Conservation (phyloP, 306 rosid species). For the Lotus japonicus region DNA sequence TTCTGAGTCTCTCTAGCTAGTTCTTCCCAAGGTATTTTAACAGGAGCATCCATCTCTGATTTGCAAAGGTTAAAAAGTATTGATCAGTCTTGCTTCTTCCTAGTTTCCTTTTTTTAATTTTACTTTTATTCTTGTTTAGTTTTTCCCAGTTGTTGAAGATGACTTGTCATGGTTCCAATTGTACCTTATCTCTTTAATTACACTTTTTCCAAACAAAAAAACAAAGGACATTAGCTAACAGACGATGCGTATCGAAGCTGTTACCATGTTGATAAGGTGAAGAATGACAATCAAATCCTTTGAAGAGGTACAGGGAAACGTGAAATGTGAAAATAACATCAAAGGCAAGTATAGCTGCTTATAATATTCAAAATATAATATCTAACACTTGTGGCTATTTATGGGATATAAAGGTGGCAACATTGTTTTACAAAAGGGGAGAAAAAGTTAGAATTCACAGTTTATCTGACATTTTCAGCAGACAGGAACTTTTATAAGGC, state of each 20-base stretch:
- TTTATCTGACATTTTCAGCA: not conserved
- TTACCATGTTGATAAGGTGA: not conserved
- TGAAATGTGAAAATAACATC: not conserved
- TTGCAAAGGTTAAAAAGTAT: constrained; percentile 1
- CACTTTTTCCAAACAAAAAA: not conserved
- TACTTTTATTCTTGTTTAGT: not conserved
- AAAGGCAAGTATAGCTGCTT: not conserved
- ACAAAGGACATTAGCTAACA: not conserved
- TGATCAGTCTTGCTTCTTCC: not conserved
- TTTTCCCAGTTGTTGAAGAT: not conserved
- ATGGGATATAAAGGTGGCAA: not conserved
- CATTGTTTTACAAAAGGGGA: too few species aligned
- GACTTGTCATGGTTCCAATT: not conserved
- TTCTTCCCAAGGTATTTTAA: not conserved
- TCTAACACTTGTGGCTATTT: not conserved
- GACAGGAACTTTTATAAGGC: not conserved
- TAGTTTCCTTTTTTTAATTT: not conserved
- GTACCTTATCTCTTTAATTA: not conserved
- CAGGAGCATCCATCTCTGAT: not conserved
- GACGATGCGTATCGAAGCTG: too few species aligned
- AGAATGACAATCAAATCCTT: not conserved
- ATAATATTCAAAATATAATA: not conserved
- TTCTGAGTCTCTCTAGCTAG: not conserved
- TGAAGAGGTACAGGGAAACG: not conserved
- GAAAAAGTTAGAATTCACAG: not conserved